Percentiles rank a stretch among this genome's conserved stretches.
These are phyloP conservation scores for Diplocarpon mali DNA, from an alignment of 2,329 filamentous ascomycete genomes.

Conservation along the genomic window DNA sequence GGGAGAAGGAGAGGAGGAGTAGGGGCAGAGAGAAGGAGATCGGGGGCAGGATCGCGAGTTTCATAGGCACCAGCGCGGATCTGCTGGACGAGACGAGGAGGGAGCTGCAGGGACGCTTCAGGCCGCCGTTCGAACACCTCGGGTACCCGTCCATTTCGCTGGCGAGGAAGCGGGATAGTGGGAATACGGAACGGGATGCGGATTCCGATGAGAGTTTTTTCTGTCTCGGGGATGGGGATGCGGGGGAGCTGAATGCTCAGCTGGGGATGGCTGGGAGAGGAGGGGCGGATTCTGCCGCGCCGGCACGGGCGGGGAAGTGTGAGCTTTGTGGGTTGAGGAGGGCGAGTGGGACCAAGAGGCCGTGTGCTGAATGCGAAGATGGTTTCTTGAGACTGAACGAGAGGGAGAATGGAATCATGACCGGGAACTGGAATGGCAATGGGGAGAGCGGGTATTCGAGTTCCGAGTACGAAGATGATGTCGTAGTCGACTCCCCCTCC, in stretches of 20 bases:
- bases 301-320: background rate
- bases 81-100: constrained; percentile 9
- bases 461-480: constrained; percentile 8
- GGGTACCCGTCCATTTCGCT: constrained; percentile 4
- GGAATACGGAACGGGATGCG: background rate
- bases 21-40: constrained; percentile 3
- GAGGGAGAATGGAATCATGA: too few relatives aligned
- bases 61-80: constrained; percentile 8
- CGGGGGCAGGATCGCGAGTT: constrained; percentile 6
- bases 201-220: constrained; percentile 10
- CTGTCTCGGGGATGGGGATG: constrained; percentile 10
- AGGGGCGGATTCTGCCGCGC: background rate
- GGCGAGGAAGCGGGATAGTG: background rate
- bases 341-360: background rate
- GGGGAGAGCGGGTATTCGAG: background rate
- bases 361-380: background rate
- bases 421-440: background rate
- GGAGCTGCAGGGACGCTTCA: constrained; percentile 9
- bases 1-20: background rate
- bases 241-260: background rate
- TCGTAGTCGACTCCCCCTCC: background rate
- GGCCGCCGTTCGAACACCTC: constrained; percentile 8
- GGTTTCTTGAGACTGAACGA: background rate
- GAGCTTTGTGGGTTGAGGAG: background rate
- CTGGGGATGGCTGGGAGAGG: background rate